Evolutionary conservation across 192 early-diverging fungal species (phyloP).

Genomic region (Helicostylum pulchrum): DNA sequence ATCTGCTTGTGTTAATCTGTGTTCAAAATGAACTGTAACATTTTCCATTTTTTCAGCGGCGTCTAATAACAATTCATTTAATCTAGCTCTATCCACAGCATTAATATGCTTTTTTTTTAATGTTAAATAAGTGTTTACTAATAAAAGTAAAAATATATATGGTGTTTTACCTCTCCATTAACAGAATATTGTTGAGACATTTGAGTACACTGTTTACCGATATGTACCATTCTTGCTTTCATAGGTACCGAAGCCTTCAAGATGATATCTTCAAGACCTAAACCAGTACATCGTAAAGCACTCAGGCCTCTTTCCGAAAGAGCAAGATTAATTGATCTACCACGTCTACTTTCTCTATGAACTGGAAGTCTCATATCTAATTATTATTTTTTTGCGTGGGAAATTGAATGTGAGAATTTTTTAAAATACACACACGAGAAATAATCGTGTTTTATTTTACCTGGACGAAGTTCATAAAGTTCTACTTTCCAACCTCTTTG

Average conservation of each 20-base stretch:
- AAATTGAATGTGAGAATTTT: background rate
- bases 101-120: slow-evolving; percentile 71
- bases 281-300: slow-evolving; percentile 70
- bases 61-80: slow-evolving; percentile 80
- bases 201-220: slow-evolving; percentile 48
- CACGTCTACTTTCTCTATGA: slow-evolving; percentile 46
- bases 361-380: slow-evolving; percentile 63
- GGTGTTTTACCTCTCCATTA: slow-evolving; percentile 70
- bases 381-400: background rate
- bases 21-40: slow-evolving; percentile 75
- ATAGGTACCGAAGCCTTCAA: slow-evolving; percentile 79
- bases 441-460: slow-evolving; percentile 36
- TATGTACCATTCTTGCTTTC: slow-evolving; percentile 91
- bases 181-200: slow-evolving; percentile 83
- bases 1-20: slow-evolving; percentile 64
- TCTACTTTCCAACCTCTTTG: slow-evolving; percentile 87
- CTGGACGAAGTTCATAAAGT: slow-evolving; percentile 81
- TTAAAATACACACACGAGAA: background rate
- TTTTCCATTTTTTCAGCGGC: slow-evolving; percentile 63
- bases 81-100: slow-evolving; percentile 81
- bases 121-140: background rate
- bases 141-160: background rate
- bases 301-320: slow-evolving; percentile 83
- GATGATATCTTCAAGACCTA: slow-evolving; percentile 63
- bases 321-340: slow-evolving; percentile 93